Base-by-base conservation (phyloP, 2,329 filamentous ascomycete genomes). In the Ceratocystis harringtonii region DNA sequence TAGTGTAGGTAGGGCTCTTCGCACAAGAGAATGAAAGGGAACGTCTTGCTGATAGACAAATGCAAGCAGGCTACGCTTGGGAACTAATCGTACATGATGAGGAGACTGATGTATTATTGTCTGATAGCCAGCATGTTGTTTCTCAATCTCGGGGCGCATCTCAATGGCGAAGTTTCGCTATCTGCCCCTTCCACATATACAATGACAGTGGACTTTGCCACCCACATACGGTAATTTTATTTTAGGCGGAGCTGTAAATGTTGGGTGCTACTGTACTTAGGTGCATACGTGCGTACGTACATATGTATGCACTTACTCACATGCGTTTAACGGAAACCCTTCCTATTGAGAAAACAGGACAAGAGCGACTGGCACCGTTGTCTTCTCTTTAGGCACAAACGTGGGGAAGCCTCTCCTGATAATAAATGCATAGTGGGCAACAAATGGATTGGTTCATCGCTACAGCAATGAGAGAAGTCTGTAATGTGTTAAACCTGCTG, bases 381-480 rank as follows among this genome's bases (percentile, higher is more conserved):
- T 52, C 48, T 52, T 52, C 48, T 52, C 15, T 66, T 66, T 66
- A 63, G 65, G 61, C 61, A 66, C 61, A 60, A 66, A 66, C 48
- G 52, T 66, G 41, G 57, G 36, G 30, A 41, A 17, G 36, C 36
- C 8, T 8, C n/a, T 28, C 41, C 10, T 41, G 12, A 41, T 41
- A 15, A 41, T 41, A 41, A 41, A 41, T 28, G 15, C 44, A 7
- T 25, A 52, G 22, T 52, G 48, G n/a, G 19, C n/a, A 52, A 36
- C 10, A 19, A 52, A 52, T 28, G 48, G 15, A 52, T 50, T 25
- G 45, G 30, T 32, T 32, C 7, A 32, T 41, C 36, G 36, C 25
- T 52, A 2, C 25, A 52, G 15, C 48, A 52, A 12, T 22, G 22
- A 3, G 22, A 25, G 22, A 52, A 52, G 25, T 52, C 48, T 52